Evolutionary conservation across 2,329 filamentous ascomycete genomes (phyloP), one percentile per base, ranked within the genome.

Genomic region (Neofusicoccum laricinum): DNA sequence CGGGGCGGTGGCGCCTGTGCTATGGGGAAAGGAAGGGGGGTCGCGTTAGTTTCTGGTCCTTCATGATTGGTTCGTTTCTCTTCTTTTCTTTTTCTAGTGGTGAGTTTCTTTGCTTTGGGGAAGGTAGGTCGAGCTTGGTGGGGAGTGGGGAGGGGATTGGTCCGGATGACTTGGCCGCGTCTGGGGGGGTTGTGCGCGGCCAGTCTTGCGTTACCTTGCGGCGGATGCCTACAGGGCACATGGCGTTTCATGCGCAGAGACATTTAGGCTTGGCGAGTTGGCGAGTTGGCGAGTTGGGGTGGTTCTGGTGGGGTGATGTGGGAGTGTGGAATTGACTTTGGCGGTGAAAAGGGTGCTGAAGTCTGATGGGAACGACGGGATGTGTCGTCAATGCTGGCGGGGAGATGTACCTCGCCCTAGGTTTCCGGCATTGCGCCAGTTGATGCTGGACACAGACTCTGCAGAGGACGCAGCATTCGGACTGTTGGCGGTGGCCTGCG

Each of bases 1-100:
- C 0, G 94, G 94, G 40, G 93, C 93, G 25, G 93, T 90, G 11
- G 90, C 87, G 67, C 94, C 94, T 82, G 68, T 36, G 41, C 34
- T 53, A 10, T 15, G 21, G 12, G 38, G 38, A 38, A 57, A 12
- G 65, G 64, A 32, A 62, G 53, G 36, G 36, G 7, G 36, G 38
- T 38, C 38, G 30, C 36, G 36, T 38, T 38, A 38, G 36, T 15
- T 15, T 15, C 36, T 38, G 5, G 5, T 36, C 34, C 11, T 36
- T 36, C 34, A 36, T 36, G 34, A 11, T 36, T 36, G n/a, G n/a
- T 36, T 36, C 8, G 21, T 34, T 19, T 17, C 4, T 51, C 14
- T 58, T n/a, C 30, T 51, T 51, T 51, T 51, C 3, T 30, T 17
- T 51, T 19, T 15, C 21, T 10, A 41, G 10, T 43, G n/a, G 7